These are phyloP conservation scores for Rhinocladiella similis DNA, from an alignment of 2,329 filamentous ascomycete genomes.

Conservation along the genomic window DNA sequence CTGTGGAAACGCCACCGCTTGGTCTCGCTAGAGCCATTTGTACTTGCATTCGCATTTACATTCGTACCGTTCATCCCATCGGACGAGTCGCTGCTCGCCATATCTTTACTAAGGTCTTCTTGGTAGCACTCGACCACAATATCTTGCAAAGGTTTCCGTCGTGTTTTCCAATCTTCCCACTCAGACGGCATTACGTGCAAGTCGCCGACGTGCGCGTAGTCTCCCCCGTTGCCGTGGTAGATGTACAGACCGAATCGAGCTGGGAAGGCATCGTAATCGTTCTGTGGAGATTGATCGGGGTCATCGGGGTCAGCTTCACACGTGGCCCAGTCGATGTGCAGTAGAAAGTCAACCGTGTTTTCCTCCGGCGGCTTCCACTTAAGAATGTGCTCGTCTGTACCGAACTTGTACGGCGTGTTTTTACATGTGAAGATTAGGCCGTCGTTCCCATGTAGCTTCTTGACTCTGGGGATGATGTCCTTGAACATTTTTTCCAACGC, in stretches of 20 bases:
- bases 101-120: slow-evolving; percentile 47
- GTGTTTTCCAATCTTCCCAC: slow-evolving; percentile 77
- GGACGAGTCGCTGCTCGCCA: background rate
- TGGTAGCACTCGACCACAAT: slow-evolving; percentile 88
- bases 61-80: slow-evolving; percentile 4
- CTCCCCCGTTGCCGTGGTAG: slow-evolving; percentile 59
- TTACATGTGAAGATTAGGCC: slow-evolving; percentile 97
- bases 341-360: slow-evolving; percentile 90
- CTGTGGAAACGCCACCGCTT: slow-evolving; percentile 76
- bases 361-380: slow-evolving; percentile 98
- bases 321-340: slow-evolving; percentile 73
- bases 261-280: slow-evolving; percentile 80
- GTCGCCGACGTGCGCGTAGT: slow-evolving; percentile 66
- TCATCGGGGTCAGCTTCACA: slow-evolving; percentile 69
- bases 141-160: slow-evolving; percentile 77
- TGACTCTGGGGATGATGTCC: slow-evolving; percentile 76
- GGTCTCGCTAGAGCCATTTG: background rate
- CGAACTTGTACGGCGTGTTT: slow-evolving; percentile 79
- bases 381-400: slow-evolving; percentile 89
- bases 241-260: slow-evolving; percentile 67
- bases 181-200: slow-evolving; percentile 72
- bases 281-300: slow-evolving; percentile 64
- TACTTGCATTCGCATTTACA: background rate
- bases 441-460: slow-evolving; percentile 79
- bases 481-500: slow-evolving; percentile 90